Conservation (phyloP, 2,329 filamentous ascomycete genomes). For the Hymenoscyphus occultus region DNA sequence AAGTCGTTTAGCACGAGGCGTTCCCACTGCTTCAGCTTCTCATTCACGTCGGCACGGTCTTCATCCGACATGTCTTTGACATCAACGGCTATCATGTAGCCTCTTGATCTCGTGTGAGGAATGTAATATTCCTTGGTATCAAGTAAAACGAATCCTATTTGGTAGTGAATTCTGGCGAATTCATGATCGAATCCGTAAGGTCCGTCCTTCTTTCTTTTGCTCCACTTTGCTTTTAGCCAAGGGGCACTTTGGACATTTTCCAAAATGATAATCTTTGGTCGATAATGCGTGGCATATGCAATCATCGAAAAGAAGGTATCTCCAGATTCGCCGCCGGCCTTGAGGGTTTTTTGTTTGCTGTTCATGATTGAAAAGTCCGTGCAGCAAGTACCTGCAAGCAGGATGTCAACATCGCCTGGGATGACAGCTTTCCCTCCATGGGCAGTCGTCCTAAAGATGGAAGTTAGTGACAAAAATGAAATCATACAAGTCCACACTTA, state of each 20-base stretch:
- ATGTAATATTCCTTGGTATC: slow-evolving; percentile 73
- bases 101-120: slow-evolving; percentile 64
- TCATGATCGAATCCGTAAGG: slow-evolving; percentile 19
- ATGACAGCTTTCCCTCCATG: slow-evolving; percentile 59
- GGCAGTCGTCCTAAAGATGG: slow-evolving; percentile 55
- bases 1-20: slow-evolving; percentile 14
- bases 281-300: slow-evolving; percentile 50
- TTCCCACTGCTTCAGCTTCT: slow-evolving; percentile 13
- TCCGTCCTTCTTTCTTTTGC: slow-evolving; percentile 11
- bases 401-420: slow-evolving; percentile 57
- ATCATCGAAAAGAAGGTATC: slow-evolving; percentile 63
- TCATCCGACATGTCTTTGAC: neutral
- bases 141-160: slow-evolving; percentile 46
- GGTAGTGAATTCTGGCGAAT: slow-evolving; percentile 49
- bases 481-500: slow-evolving; percentile 41
- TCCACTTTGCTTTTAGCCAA: slow-evolving; percentile 43
- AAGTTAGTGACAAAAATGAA: slow-evolving; percentile 8
- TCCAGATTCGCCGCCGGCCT: slow-evolving; percentile 60
- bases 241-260: slow-evolving; percentile 67
- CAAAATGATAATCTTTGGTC: slow-evolving; percentile 63
- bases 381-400: slow-evolving; percentile 72
- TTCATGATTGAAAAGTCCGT: slow-evolving; percentile 72
- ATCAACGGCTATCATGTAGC: slow-evolving; percentile 57
- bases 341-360: slow-evolving; percentile 48
- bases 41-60: neutral